These are phyloP conservation scores for Rhododendron mucronatum DNA, from an alignment of 148 eudicot species.

Conservation along the genomic window DNA sequence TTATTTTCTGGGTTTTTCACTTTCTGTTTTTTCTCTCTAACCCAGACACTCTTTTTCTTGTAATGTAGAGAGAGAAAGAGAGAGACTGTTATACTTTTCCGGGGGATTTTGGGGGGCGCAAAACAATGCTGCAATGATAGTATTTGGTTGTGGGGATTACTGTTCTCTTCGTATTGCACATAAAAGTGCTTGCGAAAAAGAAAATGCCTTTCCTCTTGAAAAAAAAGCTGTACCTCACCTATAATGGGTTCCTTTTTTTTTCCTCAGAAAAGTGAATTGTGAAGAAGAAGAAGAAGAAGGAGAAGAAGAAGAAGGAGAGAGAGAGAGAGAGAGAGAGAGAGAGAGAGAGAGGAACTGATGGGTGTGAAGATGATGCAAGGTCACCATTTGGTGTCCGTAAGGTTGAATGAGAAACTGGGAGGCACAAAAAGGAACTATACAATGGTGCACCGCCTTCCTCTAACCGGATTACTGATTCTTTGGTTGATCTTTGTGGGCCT, in stretches of 20 bases:
- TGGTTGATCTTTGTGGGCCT: slow-evolving; percentile 27
- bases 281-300: background rate
- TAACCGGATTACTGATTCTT: slow-evolving; percentile 16
- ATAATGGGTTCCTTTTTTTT: slow-evolving; percentile 11
- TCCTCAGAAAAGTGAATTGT: slow-evolving; percentile 18
- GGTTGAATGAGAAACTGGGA: slow-evolving; percentile 32
- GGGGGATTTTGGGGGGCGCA: slow-evolving; percentile 14
- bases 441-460: slow-evolving; percentile 18
- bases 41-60: background rate
- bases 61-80: background rate
- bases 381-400: slow-evolving; percentile 45
- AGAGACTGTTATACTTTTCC: background rate
- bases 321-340: background rate
- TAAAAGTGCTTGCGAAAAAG: slow-evolving; percentile 19
- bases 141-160: background rate
- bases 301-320: background rate
- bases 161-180: slow-evolving; percentile 17
- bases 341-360: slow-evolving; percentile 21
- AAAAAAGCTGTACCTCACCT: slow-evolving; percentile 10
- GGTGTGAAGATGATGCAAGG: slow-evolving; percentile 27
- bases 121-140: slow-evolving; percentile 36
- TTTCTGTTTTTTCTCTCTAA: background rate
- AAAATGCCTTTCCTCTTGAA: slow-evolving; percentile 2
- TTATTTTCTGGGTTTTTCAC: slow-evolving; percentile 9
- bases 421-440: slow-evolving; percentile 38